Base-by-base conservation (phyloP, 208 protist species). In the Wallacemonas sp. region DNA sequence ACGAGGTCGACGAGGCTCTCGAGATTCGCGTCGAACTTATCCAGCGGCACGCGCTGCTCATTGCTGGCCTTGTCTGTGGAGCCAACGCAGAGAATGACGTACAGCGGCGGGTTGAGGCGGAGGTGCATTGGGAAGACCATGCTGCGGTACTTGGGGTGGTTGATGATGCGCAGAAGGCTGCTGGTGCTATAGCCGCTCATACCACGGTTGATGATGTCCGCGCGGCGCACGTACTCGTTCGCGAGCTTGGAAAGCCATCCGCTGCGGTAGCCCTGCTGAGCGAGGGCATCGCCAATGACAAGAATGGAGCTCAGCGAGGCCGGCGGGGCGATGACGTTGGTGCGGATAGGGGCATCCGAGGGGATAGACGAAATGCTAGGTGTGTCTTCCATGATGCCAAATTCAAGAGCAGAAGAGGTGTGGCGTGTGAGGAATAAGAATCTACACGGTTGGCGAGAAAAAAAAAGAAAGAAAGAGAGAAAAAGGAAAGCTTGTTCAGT, bases 241-340 rank as follows among this genome's bases (percentile, higher is more conserved):
- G 62, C 65, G 10, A 88, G 72, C 22, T 48, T 61, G 14, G 79
- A 76, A 2, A 54, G 50, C 77, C 68, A 79, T 5, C 42, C 44
- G 46, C 57, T 75, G 20, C 25, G 33, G 45, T 65, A 82, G 26
- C 76, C 70, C 41, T 73, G 42, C 36, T 86, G 65, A 7, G 80
- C 82, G 16, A 79, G 59, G 2, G 80, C 82, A 54, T 79, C 76
- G 18, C 80, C 80, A 3, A 86, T 22, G 16, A 84, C 23, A 31
- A 81, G 25, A 41, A 81, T 82, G 38, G 62, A 42, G 25, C 44
- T 33, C 68, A 75, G 32, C 5, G 46, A 49, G 16, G 57, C 57
- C 4, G 52, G 52, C 14, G 41, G 62, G 3, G 62, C 62, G 39
- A 67, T 67, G 1, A 67, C 46, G 28, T 38, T 44, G n/a, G 41